A percentile compares a stretch with the other conserved stretches of the same genome.
Conservation (phyloP, 805 yeast species). For the Candida gorgasii region DNA sequence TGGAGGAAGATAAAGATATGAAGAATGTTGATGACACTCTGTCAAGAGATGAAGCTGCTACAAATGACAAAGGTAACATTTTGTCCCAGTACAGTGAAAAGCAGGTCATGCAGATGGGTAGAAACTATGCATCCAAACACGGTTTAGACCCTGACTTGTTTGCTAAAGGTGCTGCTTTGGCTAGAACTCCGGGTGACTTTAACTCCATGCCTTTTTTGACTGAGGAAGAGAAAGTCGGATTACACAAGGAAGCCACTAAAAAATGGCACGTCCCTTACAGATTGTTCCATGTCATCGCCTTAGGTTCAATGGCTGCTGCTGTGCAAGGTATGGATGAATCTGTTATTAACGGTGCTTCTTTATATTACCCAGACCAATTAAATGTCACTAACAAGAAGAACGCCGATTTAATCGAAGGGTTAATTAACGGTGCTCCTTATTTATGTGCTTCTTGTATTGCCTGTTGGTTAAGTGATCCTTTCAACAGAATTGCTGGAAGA, state of each 20-base stretch:
- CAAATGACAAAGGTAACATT: constrained; percentile 42
- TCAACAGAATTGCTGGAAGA: constrained; percentile 56
- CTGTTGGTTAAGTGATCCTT: constrained; percentile 59
- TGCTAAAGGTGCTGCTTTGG: constrained; percentile 60
- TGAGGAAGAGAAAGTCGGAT: constrained; percentile 47
- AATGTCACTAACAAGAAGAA: constrained; percentile 45
- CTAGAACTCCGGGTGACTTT: constrained; percentile 57
- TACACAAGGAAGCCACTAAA: constrained; percentile 48
- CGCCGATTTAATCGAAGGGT: constrained; percentile 59
- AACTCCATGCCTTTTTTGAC: constrained; percentile 54
- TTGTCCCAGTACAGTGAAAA: constrained; percentile 58
- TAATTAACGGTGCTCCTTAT: constrained; percentile 67
- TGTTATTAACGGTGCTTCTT: constrained; percentile 66
- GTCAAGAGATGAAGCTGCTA: constrained; percentile 16
- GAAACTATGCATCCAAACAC: constrained; percentile 60
- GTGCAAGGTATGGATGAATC: constrained; percentile 80
- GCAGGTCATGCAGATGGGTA: constrained; percentile 69
- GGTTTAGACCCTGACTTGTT: constrained; percentile 59
- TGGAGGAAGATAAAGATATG: constrained; percentile 15
- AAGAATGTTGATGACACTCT: constrained; percentile 16
- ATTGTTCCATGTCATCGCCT: constrained; percentile 52
- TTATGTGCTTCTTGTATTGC: constrained; percentile 57
- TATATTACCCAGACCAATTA: constrained; percentile 56
- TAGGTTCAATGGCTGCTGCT: constrained; percentile 68
- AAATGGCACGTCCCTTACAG: constrained; percentile 49